Evolutionary conservation across 306 rosid species (phyloP).

Genomic region (Begonia loranthoides): DNA sequence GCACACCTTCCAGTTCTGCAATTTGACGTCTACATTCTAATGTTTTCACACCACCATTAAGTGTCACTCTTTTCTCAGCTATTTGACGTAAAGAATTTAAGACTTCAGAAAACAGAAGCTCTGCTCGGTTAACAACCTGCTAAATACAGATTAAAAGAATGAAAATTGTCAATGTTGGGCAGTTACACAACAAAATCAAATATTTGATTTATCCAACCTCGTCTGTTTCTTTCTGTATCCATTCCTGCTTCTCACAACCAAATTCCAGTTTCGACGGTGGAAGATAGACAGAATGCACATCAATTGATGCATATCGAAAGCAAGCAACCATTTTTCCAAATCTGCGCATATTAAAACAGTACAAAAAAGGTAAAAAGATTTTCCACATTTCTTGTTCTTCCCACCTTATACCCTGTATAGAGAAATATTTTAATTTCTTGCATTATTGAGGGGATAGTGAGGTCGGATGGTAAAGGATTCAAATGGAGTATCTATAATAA

Average conservation of each 20-base stretch:
- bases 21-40: conserved; percentile 45
- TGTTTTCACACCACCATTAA: conserved; percentile 24
- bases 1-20: conserved; percentile 57
- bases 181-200: too few relatives aligned
- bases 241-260: conserved; percentile 48
- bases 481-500: too few relatives aligned
- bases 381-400: background rate
- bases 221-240: conserved; percentile 68
- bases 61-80: conserved; percentile 28
- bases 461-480: too few relatives aligned
- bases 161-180: too few relatives aligned
- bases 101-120: conserved; percentile 71
- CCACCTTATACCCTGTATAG: background rate
- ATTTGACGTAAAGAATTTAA: conserved; percentile 63
- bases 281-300: conserved; percentile 77
- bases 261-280: conserved; percentile 67
- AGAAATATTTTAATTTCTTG: too few relatives aligned
- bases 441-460: too few relatives aligned
- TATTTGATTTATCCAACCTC: conserved; percentile 28
- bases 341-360: conserved; percentile 26
- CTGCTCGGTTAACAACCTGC: conserved; percentile 65
- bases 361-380: background rate
- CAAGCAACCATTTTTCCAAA: conserved; percentile 96
- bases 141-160: conserved; percentile 5
- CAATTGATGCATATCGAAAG: conserved; percentile 86